Base-by-base conservation (phyloP, 2,329 filamentous ascomycete species). In the Ophiostoma ulmi region DNA sequence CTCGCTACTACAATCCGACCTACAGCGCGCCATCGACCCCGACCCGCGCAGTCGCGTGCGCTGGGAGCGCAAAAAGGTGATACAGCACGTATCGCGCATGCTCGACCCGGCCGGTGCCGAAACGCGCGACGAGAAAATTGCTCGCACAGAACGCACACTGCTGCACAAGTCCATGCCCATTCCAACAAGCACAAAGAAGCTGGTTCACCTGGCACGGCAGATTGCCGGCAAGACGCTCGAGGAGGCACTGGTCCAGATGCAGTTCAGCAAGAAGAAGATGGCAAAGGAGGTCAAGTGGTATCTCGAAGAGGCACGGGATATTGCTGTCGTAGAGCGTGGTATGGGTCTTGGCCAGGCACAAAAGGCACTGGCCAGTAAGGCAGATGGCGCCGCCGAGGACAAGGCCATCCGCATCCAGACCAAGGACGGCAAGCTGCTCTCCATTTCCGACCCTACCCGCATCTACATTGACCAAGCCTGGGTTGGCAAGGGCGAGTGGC, bases 391-490 rank as follows among this genome's bases (percentile, higher is more conserved):
- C 67, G 72, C 79, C 75, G 64, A 38, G 11, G 38, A 69, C 73
- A 78, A 82, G 75, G 81, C 83, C 11, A 77, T 85, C 67, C 86
- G 87, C 76, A 91, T 97, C 74, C 84, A 87, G 78, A 87, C 91
- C 71, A 92, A 92, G 80, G 87, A 92, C 72, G 92, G 93, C 75
- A 88, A 88, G 78, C 88, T 87, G 79, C 83, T 93, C 74, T 84
- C 86, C 55, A 85, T 97, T 35, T 80, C 80, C 39, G 91, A 97
- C 76, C 89, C 90, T 1, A 91, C 91, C n/a, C 86, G 87, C 72
- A 90, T 98, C 74, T 99, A 97, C 79, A 86, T 99, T 75, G 91
- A 93, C 70, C 88, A 98, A 81, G 93, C 94, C 5, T 99, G 94
- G 94, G 93, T 97, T 41, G 72, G 72, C 64, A 92, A 91, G 70